Conservation (phyloP, 1,284 basidiomycete genomes). For the Marasmius oreades region DNA sequence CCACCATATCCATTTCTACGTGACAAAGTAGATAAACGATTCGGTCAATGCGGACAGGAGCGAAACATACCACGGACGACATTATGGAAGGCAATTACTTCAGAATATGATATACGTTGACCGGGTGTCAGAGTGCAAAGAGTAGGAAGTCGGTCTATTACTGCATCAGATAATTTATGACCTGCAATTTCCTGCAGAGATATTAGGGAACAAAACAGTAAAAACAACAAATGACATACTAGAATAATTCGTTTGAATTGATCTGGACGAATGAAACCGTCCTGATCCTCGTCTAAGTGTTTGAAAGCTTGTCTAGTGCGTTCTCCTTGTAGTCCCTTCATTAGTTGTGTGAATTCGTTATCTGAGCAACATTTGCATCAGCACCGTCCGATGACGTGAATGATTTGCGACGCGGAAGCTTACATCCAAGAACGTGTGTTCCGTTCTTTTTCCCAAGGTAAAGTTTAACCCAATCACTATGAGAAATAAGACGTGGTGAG, state of each 20-base stretch:
- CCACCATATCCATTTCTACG: conserved; percentile 92
- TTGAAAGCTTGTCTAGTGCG: conserved; percentile 92
- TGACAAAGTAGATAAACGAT: conserved; percentile 12
- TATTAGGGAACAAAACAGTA: background rate
- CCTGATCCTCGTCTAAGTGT: conserved; percentile 82
- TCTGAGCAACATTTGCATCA: conserved; percentile 42
- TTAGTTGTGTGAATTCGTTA: conserved; percentile 93
- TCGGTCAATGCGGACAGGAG: conserved; percentile 7
- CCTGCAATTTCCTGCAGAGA: conserved; percentile 79
- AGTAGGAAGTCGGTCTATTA: conserved; percentile 87
- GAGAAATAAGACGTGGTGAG: conserved; percentile 11
- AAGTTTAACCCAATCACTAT: conserved; percentile 89
- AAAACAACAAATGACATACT: conserved; percentile 38
- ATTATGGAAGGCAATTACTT: conserved; percentile 95
- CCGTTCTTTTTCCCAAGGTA: conserved; percentile 91
- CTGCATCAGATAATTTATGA: conserved; percentile 90
- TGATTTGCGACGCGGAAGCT: conserved; percentile 28
- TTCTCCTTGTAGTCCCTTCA: conserved; percentile 97
- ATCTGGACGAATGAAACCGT: conserved; percentile 89
- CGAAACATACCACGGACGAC: conserved; percentile 70
- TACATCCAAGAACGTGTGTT: conserved; percentile 88
- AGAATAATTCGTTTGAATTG: conserved; percentile 93
- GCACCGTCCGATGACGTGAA: conserved; percentile 5
- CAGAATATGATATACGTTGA: conserved; percentile 89
- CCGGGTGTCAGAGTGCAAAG: conserved; percentile 85